These are phyloP conservation scores for Talaromyces rugulosus DNA, from an alignment of 2,329 filamentous ascomycete genomes.

Conservation along the genomic window DNA sequence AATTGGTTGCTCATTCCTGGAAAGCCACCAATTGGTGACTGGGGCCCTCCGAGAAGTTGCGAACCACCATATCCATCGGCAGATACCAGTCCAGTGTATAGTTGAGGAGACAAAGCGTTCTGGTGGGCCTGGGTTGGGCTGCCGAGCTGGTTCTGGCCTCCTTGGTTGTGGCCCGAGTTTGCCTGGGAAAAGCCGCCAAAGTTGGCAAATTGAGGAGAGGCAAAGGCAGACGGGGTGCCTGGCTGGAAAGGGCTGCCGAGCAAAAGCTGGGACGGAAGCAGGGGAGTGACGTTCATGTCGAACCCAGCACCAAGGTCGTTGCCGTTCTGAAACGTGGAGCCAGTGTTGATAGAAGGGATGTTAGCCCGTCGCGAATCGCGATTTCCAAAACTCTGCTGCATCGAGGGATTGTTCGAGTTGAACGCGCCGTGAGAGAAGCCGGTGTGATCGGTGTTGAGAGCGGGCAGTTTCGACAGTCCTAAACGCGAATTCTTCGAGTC, in stretches of 20 bases:
- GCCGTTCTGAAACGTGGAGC: constrained; percentile 56
- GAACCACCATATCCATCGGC: constrained; percentile 77
- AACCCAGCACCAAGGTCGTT: constrained; percentile 80
- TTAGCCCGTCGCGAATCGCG: constrained; percentile 77
- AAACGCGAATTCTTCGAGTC: constrained; percentile 63
- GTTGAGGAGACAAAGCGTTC: constrained; percentile 66
- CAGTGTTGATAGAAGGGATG: constrained; percentile 90
- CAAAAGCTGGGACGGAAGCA: constrained; percentile 89
- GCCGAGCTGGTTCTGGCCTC: constrained; percentile 57
- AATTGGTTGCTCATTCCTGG: constrained; percentile 56
- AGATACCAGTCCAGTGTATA: constrained; percentile 81
- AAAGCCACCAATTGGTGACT: constrained; percentile 80
- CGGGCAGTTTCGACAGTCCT: constrained; percentile 72
- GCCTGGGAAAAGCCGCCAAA: constrained; percentile 71
- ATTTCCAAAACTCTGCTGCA: constrained; percentile 76
- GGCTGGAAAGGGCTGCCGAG: constrained; percentile 96
- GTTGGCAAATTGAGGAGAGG: constrained; percentile 85
- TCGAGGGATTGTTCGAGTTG: constrained; percentile 68
- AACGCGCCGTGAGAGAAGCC: constrained; percentile 93
- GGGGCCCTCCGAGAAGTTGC: constrained; percentile 74
- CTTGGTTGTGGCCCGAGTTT: constrained; percentile 52
- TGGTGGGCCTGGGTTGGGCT: constrained; percentile 72
- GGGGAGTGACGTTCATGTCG: constrained; percentile 97
- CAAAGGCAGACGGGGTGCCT: constrained; percentile 83
- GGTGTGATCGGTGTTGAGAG: constrained; percentile 65